Percentiles rank a stretch among this genome's conserved stretches.
phyloP scores from a whole-genome alignment of 1,284 basidiomycete species.

The Phellinidium pouzarii region DNA sequence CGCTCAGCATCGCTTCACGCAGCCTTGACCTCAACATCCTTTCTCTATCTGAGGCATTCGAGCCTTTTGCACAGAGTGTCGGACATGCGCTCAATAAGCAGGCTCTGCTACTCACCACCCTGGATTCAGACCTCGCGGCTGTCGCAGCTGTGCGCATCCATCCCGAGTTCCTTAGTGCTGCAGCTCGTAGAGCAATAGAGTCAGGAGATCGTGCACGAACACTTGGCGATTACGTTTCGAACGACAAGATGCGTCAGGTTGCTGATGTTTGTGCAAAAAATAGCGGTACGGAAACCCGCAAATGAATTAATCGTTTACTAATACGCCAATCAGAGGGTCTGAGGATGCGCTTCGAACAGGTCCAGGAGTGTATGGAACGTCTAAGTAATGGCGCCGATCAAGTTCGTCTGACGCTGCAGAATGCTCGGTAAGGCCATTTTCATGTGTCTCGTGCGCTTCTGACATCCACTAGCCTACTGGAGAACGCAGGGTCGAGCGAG shows the following conservation, averaged over 20 bases:
- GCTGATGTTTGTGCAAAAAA: constrained; percentile 66
- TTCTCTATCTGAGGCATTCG: constrained; percentile 61
- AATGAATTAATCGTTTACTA: constrained; percentile 1
- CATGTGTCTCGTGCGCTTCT: not conserved
- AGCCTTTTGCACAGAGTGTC: constrained; percentile 48
- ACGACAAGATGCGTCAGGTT: constrained; percentile 72
- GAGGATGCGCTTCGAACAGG: constrained; percentile 42
- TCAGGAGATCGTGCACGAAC: constrained; percentile 58
- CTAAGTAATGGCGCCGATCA: constrained; percentile 54
- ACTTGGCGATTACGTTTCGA: constrained; percentile 75
- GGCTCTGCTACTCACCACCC: constrained; percentile 46
- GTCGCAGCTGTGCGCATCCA: constrained; percentile 60
- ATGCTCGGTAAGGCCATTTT: constrained; percentile 36
- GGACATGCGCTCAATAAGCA: constrained; percentile 60
- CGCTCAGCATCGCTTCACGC: constrained; percentile 58
- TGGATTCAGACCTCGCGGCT: constrained; percentile 65
- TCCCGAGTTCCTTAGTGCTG: constrained; percentile 63
- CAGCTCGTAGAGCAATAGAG: constrained; percentile 59
- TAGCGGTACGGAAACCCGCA: constrained; percentile 43
- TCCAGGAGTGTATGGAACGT: constrained; percentile 45
- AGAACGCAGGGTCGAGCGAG: constrained; percentile 50
- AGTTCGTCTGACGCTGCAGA: constrained; percentile 44
- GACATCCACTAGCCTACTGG: constrained; percentile 38
- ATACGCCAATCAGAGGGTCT: constrained; percentile 45
- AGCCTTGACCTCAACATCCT: constrained; percentile 67